Base-by-base conservation (phyloP, 495 filamentous ascomycete genomes). In the Apiosordaria backusii region DNA sequence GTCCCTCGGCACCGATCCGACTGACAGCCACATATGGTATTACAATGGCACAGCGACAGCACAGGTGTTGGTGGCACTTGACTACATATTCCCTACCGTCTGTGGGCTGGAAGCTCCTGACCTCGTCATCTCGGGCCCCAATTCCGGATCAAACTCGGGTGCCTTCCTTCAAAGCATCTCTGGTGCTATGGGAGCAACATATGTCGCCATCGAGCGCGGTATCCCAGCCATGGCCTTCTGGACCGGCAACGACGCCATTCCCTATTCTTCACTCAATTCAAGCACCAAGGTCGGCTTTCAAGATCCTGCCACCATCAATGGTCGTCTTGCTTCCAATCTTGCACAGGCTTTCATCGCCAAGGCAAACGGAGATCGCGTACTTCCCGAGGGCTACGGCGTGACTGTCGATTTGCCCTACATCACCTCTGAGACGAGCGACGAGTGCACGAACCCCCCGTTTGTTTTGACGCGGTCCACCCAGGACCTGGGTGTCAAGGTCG, bases 11-110 rank as follows among this genome's bases (percentile, higher is more conserved):
- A 65, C 67, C 16, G 80, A 81, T 57, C 77, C 78, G 10, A 70
- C 68, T 9, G 77, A 82, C 67, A 61, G 60, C 60, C 75, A 79
- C 64, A 80, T 82, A 53, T 82, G 78, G 77, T 81, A 82, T 60
- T 82, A 81, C 68, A 79, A 82, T 57, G 80, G 80, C 23, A 81
- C 80, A 9, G 74, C 80, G 1, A 73, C 74, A 0, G 71, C 79
- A 1, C 77, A 76, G 57, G 73, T 74, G 3, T 67, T 79, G 50
- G 71, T 81, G n/a, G 78, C 74, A 6, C 72, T 85, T 3, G 83
- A 83, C 64, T 84, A 83, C 69, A 72, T 85, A 52, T 76, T 84
- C 6, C 82, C 83, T 21, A 78, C 68, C 21, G 79, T 82, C 64
- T 77, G 75, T 26, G 73, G 77, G 50, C 66, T 76, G 68, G 67